These are phyloP conservation scores for Giardia muris DNA, from an alignment of 208 protist genomes.

Conservation along the genomic window DNA sequence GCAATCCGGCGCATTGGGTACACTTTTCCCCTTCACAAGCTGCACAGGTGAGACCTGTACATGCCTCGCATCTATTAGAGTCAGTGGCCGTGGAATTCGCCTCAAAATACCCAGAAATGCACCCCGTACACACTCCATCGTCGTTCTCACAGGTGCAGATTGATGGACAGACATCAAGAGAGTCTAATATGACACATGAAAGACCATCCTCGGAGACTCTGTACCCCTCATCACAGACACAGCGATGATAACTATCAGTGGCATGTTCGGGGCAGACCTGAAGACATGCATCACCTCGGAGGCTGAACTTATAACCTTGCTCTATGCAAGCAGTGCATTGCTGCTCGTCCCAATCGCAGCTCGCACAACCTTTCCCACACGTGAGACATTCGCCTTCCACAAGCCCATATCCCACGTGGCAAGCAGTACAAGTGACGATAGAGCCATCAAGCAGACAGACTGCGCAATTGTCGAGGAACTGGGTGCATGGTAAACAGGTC, in stretches of 20 bases:
- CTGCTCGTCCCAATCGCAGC: background rate
- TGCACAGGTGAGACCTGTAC: background rate
- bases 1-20: background rate
- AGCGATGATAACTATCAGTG: background rate
- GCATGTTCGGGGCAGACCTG: background rate
- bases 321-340: background rate
- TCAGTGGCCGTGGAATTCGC: background rate
- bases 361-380: background rate
- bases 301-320: background rate
- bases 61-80: background rate
- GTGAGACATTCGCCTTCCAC: background rate
- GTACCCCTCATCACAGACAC: background rate
- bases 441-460: background rate
- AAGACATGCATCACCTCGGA: background rate
- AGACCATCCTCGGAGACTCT: background rate
- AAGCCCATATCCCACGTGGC: background rate
- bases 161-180: background rate
- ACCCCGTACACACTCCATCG: background rate
- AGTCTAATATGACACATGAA: background rate
- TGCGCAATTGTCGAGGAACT: background rate
- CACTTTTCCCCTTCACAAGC: background rate
- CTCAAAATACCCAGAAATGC: background rate
- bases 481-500: background rate
- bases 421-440: background rate
- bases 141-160: background rate